Percentiles rank a stretch among this genome's conserved stretches.
Conservation (phyloP, 2,329 filamentous ascomycete species). For the Hirsutella thompsonii region DNA sequence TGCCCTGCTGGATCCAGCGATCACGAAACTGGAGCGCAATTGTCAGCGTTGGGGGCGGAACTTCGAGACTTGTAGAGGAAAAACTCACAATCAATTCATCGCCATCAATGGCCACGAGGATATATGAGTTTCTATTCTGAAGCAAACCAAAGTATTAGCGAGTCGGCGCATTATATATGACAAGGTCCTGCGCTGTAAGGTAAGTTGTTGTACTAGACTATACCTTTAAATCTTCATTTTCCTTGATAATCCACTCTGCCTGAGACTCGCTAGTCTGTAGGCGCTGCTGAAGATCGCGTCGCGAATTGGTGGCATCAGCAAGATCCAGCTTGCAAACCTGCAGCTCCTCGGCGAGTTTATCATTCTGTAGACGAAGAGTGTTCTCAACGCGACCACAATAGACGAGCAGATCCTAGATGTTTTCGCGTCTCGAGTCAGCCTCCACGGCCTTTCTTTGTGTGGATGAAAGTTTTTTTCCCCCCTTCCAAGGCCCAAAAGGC, state of each 20-base stretch:
- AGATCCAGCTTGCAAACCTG: constrained; percentile 35
- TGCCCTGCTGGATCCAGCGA: constrained; percentile 36
- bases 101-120: constrained; percentile 49
- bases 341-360: constrained; percentile 25
- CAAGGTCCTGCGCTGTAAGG: too few species aligned
- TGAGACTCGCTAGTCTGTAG: constrained; percentile 25
- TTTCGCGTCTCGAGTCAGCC: neutral
- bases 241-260: constrained; percentile 19
- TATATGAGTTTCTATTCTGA: constrained; percentile 44
- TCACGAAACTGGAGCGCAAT: constrained; percentile 38
- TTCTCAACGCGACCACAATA: constrained; percentile 29
- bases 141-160: neutral
- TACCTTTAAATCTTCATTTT: constrained; percentile 35
- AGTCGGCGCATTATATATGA: too few species aligned
- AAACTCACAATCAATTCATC: constrained; percentile 43
- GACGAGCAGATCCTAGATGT: constrained; percentile 16
- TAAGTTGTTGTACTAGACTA: too few species aligned
- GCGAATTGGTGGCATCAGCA: constrained; percentile 30
- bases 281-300: constrained; percentile 36
- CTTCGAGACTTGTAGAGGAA: neutral
- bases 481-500: too few species aligned
- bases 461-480: too few species aligned
- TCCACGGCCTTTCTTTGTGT: too few species aligned
- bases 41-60: neutral
- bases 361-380: constrained; percentile 29